phyloP scores from a whole-genome alignment of 2,329 filamentous ascomycete genomes.

The Monilinia fructigena region DNA sequence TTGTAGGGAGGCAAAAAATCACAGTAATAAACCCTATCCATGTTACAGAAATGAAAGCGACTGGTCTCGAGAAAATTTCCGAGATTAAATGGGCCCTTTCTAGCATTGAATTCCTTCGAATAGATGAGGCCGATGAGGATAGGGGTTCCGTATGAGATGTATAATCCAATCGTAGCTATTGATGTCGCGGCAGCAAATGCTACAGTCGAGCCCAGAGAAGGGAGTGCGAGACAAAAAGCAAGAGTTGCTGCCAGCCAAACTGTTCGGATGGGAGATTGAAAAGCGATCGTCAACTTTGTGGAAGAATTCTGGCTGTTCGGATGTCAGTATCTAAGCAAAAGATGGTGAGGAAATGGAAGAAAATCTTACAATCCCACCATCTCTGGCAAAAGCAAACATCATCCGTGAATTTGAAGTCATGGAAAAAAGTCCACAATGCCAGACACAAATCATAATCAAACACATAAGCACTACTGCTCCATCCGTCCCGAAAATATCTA shows the following conservation, averaged over 20 bases:
- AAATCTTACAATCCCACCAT: constrained; percentile 49
- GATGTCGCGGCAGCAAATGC: constrained; percentile 58
- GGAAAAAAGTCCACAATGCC: constrained; percentile 59
- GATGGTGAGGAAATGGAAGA: neutral
- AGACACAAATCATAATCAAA: constrained; percentile 58
- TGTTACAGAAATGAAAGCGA: constrained; percentile 48
- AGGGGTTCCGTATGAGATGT: constrained; percentile 57
- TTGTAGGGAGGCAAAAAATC: constrained; percentile 56
- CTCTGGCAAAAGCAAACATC: constrained; percentile 59
- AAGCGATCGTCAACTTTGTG: constrained; percentile 52
- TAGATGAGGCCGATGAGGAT: constrained; percentile 56
- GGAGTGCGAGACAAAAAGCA: constrained; percentile 55
- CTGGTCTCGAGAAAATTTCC: constrained; percentile 45
- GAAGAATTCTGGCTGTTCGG: constrained; percentile 49
- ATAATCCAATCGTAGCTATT: constrained; percentile 58
- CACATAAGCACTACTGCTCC: constrained; percentile 56
- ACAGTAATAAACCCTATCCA: constrained; percentile 58
- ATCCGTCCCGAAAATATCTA: constrained; percentile 55
- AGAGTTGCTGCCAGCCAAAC: constrained; percentile 56
- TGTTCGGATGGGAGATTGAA: constrained; percentile 50
- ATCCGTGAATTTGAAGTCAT: constrained; percentile 57
- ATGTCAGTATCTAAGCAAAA: constrained; percentile 5
- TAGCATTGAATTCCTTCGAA: constrained; percentile 47
- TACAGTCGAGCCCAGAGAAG: constrained; percentile 53
- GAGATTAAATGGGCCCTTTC: constrained; percentile 58